Base-by-base conservation (phyloP, 2,329 filamentous ascomycete genomes). In the Fusarium fujikuroi region DNA sequence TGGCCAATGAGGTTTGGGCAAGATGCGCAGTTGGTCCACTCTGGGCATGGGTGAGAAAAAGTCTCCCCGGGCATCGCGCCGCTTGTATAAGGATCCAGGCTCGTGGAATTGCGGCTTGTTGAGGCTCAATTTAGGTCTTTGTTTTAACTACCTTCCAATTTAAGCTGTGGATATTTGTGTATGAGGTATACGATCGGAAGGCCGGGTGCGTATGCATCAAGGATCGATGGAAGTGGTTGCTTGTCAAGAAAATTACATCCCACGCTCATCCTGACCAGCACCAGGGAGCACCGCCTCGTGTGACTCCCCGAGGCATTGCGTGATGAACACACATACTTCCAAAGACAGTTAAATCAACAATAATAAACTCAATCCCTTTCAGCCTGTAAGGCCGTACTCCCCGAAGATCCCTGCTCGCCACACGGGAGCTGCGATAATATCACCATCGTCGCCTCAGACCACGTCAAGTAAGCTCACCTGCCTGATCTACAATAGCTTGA, bases 391-490 rank as follows among this genome's bases (percentile, higher is more conserved):
- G 71, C 71, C 72, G 71, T 53, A 74, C 71, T 74, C 71, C 67
- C 71, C 71, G 71, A 74, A 50, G 11, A 54, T 54, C 67, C 67
- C 43, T 65, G 63, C 23, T 47, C 18, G 42, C 58, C 44, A 60
- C 40, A 53, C 32, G 23, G 34, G 19, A 36, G 21, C 16, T 21
- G 7, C 43, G 21, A 47, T 9, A n/a, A 54, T 65, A 66, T 66
- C 63, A 61, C 71, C 71, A 74, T 73, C 7, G 11, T 68, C n/a
- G 28, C 34, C 63, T 49, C 32, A 34, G 21, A 67, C 43, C 68
- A 66, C 68, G 52, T 72, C 63, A 72, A 64, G 47, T 58, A 28
- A n/a, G 49, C 60, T 72, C 60, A 74, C 71, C 71, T 74, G 68
- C 72, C 72, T 39, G 15, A 72, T 74, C 56, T 28, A 18, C 52